Percentiles rank a stretch among this genome's conserved stretches.
Evolutionary conservation across 345 rosid genomes (phyloP).

Genomic region (Pseudoturritis turrita): DNA sequence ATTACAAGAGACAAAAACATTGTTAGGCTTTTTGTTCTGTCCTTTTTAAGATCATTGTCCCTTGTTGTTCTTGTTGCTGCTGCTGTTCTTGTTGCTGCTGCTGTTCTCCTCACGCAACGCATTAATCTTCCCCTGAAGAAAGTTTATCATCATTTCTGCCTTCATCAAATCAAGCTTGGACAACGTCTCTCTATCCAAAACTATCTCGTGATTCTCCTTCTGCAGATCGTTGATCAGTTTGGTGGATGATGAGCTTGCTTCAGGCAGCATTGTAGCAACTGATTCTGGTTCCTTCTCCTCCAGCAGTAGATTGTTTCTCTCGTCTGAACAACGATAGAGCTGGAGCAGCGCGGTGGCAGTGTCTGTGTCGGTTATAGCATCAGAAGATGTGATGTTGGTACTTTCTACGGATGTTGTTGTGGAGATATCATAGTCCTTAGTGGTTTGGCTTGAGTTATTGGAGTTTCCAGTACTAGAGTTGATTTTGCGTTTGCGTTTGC

Average conservation of each 20-base stretch:
- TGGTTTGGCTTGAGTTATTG: constrained; percentile 45
- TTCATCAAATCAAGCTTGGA: constrained; percentile 54
- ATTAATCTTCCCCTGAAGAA: constrained; percentile 46
- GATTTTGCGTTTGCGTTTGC: constrained; percentile 46
- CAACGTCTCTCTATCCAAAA: constrained; percentile 49
- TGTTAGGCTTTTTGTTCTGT: background rate
- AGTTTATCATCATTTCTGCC: constrained; percentile 48
- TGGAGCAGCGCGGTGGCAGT: constrained; percentile 55
- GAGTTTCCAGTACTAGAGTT: constrained; percentile 31
- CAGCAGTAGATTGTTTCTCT: background rate
- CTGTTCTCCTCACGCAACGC: constrained; percentile 39
- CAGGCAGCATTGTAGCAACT: background rate
- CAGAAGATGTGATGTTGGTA: constrained; percentile 18
- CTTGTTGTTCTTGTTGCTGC: background rate
- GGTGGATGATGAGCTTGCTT: background rate
- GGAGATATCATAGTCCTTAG: constrained; percentile 55
- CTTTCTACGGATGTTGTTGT: too few species aligned
- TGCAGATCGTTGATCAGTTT: constrained; percentile 48
- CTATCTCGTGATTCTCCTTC: constrained; percentile 49
- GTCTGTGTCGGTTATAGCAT: too few species aligned
- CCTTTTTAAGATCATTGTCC: background rate
- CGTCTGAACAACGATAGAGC: constrained; percentile 38
- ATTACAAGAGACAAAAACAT: background rate
- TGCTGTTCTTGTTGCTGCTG: constrained; percentile 1
- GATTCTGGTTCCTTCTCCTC: background rate